Percentiles rank a stretch among this genome's conserved stretches.
These are phyloP conservation scores for Lactifluus echinatus DNA, from an alignment of 768 basidiomycete species.

Conservation along the genomic window DNA sequence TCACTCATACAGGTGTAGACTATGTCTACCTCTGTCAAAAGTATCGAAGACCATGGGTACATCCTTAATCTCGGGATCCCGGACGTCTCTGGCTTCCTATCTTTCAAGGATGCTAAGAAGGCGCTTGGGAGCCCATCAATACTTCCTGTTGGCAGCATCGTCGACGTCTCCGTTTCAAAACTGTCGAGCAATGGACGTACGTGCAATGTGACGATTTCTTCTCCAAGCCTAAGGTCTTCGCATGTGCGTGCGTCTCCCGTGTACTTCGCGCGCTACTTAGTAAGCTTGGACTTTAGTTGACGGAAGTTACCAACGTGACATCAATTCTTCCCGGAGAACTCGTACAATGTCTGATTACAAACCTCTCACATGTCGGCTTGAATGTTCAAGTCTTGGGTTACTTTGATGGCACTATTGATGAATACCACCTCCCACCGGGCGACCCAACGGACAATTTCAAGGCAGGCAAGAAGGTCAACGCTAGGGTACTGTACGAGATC, in stretches of 20 bases:
- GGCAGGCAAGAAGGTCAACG: constrained; percentile 70
- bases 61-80: constrained; percentile 76
- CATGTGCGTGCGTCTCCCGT: constrained; percentile 41
- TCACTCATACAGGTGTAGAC: constrained; percentile 37
- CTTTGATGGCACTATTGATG: constrained; percentile 85
- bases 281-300: constrained; percentile 36
- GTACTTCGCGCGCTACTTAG: background rate
- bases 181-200: constrained; percentile 71
- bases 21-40: constrained; percentile 67
- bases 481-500: constrained; percentile 76
- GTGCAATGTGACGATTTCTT: constrained; percentile 57
- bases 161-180: constrained; percentile 59
- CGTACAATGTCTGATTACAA: constrained; percentile 76
- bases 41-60: constrained; percentile 93
- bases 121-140: constrained; percentile 26
- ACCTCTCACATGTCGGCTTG: constrained; percentile 61
- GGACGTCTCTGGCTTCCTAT: constrained; percentile 75
- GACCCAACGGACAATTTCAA: constrained; percentile 39
- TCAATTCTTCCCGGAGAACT: constrained; percentile 83
- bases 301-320: constrained; percentile 68
- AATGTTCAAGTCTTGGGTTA: constrained; percentile 86
- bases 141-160: constrained; percentile 55
- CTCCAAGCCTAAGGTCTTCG: constrained; percentile 39
- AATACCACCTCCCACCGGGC: constrained; percentile 57
- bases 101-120: constrained; percentile 60